These are phyloP conservation scores for Xylariaceae sp. DNA, from an alignment of 2,329 filamentous ascomycete species.

Conservation along the genomic window DNA sequence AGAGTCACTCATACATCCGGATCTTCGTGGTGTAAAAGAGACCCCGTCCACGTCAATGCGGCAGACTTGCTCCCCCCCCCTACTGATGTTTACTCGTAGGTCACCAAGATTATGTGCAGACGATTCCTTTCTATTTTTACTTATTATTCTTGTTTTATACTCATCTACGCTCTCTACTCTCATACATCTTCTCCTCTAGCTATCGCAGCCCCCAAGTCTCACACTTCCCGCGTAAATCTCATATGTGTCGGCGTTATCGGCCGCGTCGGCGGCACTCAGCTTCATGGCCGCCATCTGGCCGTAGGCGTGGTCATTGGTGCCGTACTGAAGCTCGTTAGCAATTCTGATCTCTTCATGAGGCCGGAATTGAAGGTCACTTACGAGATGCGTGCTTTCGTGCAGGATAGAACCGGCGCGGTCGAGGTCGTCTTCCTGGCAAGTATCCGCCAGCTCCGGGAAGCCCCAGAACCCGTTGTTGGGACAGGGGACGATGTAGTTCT, in stretches of 20 bases:
- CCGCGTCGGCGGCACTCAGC: constrained; percentile 17
- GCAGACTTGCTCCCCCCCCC: too few relatives aligned
- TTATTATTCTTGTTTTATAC: background rate
- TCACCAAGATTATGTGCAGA: too few relatives aligned
- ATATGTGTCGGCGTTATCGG: constrained; percentile 22
- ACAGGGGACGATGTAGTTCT: constrained; percentile 17
- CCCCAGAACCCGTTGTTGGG: constrained; percentile 16
- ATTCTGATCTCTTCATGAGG: background rate
- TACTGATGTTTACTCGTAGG: too few relatives aligned
- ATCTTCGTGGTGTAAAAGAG: too few relatives aligned
- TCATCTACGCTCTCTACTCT: background rate
- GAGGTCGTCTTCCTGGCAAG: constrained; percentile 19
- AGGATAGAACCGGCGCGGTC: constrained; percentile 21
- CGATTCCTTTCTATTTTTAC: too few relatives aligned
- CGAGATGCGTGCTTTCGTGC: constrained; percentile 20
- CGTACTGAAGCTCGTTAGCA: constrained; percentile 16
- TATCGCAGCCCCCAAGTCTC: constrained; percentile 22
- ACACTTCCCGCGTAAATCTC: constrained; percentile 23
- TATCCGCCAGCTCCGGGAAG: constrained; percentile 14
- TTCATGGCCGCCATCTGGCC: constrained; percentile 14
- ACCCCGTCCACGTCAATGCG: too few relatives aligned
- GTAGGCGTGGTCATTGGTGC: constrained; percentile 20
- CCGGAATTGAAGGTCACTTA: background rate
- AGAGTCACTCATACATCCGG: too few relatives aligned
- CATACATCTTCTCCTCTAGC: constrained; percentile 10